Evolutionary conservation across 148 eudicot species (phyloP).

Genomic region (Vaccinium macrocarpon): DNA sequence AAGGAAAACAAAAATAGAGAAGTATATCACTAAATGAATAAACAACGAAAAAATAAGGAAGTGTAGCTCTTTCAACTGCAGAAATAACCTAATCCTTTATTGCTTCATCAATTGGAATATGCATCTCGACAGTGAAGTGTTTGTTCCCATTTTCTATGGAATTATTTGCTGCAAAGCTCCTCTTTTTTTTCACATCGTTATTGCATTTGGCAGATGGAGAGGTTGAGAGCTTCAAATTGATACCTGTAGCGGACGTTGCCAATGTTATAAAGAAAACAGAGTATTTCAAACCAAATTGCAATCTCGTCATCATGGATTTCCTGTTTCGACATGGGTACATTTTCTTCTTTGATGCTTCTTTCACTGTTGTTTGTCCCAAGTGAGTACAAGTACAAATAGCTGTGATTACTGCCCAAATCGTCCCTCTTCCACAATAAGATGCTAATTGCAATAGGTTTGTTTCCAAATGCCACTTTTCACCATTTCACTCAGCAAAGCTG

Average conservation of each 20-base stretch:
- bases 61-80: background rate
- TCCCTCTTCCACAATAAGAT: background rate
- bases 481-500: background rate
- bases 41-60: background rate
- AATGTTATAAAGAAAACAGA: constrained; percentile 53
- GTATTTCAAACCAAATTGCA: constrained; percentile 76
- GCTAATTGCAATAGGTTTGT: background rate
- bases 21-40: background rate
- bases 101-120: background rate
- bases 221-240: constrained; percentile 79
- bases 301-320: constrained; percentile 91
- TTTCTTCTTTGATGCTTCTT: background rate
- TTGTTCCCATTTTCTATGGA: constrained; percentile 1
- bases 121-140: background rate
- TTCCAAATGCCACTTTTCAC: background rate
- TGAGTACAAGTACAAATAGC: background rate
- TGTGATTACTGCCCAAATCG: background rate
- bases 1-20: background rate
- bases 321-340: constrained; percentile 90
- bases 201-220: constrained; percentile 68
- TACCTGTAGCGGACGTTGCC: constrained; percentile 58
- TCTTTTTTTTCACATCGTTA: background rate
- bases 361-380: background rate
- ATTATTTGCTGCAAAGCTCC: background rate
- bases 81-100: background rate